Evolutionary conservation across 208 protist species (phyloP).

Genomic region (Leishmania turanica): DNA sequence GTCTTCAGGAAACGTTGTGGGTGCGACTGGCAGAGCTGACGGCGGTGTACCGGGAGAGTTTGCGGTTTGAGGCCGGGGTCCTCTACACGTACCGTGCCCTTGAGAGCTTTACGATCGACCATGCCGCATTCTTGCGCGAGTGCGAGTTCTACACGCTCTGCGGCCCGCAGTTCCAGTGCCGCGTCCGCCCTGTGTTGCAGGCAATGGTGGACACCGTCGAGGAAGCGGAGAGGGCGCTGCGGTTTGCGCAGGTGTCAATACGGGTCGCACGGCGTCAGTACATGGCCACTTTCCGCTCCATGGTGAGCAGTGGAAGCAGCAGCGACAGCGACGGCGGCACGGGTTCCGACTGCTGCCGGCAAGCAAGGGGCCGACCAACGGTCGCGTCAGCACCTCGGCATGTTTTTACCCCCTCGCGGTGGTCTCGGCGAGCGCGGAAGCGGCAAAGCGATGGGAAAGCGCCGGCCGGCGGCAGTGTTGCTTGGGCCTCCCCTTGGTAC

Average conservation of each 20-base stretch:
- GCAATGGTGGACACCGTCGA: slow-evolving; percentile 63
- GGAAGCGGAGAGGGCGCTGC: slow-evolving; percentile 52
- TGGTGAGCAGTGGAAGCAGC: slow-evolving; percentile 23
- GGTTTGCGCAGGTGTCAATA: slow-evolving; percentile 23
- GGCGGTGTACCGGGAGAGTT: slow-evolving; percentile 37
- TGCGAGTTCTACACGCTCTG: slow-evolving; percentile 73
- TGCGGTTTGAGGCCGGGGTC: slow-evolving; percentile 53
- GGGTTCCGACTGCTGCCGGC: neutral
- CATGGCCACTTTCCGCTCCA: slow-evolving; percentile 32
- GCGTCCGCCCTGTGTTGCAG: slow-evolving; percentile 44
- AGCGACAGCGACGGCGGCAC: slow-evolving; percentile 10
- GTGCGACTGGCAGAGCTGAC: slow-evolving; percentile 40
- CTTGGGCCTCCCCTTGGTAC: slow-evolving; percentile 14
- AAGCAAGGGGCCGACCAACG: neutral
- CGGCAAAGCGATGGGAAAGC: neutral
- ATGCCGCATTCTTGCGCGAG: slow-evolving; percentile 61
- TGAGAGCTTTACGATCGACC: slow-evolving; percentile 59
- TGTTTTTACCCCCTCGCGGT: slow-evolving; percentile 23
- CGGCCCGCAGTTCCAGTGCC: slow-evolving; percentile 39
- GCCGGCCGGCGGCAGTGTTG: neutral
- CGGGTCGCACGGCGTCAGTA: slow-evolving; percentile 30
- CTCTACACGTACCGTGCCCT: slow-evolving; percentile 57
- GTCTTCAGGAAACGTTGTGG: slow-evolving; percentile 70
- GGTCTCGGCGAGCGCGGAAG: neutral
- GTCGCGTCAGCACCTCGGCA: neutral